Evolutionary conservation across 2,329 filamentous ascomycete genomes (phyloP).

Genomic region (Zymoseptoria passerinii): DNA sequence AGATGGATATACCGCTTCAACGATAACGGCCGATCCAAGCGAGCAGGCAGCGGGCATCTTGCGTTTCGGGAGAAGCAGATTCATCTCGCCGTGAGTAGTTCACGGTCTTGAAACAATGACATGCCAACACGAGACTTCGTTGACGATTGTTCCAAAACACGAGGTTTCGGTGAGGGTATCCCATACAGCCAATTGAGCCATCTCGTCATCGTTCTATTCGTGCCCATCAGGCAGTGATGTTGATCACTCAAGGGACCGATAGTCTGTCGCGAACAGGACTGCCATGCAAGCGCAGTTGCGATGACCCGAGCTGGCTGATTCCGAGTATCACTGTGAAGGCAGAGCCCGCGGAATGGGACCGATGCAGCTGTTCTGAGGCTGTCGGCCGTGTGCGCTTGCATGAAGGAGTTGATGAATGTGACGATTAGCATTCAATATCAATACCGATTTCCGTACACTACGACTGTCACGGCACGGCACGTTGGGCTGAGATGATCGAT

Average conservation of each 20-base stretch:
- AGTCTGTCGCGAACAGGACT: too few relatives aligned
- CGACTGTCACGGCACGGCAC: not conserved
- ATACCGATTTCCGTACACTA: not conserved
- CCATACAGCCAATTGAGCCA: not conserved
- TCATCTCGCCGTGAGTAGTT: not conserved
- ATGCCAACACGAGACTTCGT: not conserved
- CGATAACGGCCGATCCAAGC: not conserved
- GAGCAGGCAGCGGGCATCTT: not conserved
- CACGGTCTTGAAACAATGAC: not conserved
- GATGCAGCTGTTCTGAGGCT: too few relatives aligned
- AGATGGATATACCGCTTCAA: not conserved
- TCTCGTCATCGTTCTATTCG: not conserved
- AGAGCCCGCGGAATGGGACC: too few relatives aligned
- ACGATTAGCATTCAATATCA: not conserved
- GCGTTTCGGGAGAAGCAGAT: not conserved
- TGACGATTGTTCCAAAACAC: not conserved
- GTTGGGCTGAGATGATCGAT: not conserved
- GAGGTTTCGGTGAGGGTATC: not conserved
- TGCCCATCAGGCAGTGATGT: not conserved
- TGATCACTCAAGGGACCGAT: not conserved
- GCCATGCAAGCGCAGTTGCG: too few relatives aligned
- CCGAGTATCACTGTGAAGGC: too few relatives aligned
- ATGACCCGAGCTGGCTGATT: too few relatives aligned
- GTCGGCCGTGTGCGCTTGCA: too few relatives aligned
- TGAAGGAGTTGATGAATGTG: too few relatives aligned